phyloP scores from a whole-genome alignment of 73 alveolate species.

The Paraurostyla sp. region DNA sequence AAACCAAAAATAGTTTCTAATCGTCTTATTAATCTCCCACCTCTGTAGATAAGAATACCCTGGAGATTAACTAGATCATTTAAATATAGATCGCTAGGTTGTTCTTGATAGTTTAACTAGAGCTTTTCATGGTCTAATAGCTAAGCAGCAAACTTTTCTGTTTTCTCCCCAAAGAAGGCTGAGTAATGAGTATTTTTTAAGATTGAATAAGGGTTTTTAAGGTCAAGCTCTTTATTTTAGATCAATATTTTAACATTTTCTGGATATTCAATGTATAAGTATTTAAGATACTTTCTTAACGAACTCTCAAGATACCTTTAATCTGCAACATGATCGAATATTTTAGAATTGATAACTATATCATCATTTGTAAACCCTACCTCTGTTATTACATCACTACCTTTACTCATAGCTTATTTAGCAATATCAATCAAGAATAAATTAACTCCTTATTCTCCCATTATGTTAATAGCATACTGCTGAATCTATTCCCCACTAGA shows the following conservation, averaged over 20 bases:
- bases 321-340: background rate
- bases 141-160: constrained; percentile 40
- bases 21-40: constrained; percentile 47
- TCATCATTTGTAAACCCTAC: background rate
- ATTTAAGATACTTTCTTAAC: constrained; percentile 22
- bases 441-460: constrained; percentile 35
- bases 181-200: background rate
- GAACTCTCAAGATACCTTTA: background rate
- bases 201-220: constrained; percentile 28
- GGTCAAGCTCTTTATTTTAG: background rate
- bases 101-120: background rate
- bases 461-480: constrained; percentile 29
- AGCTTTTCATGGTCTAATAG: background rate
- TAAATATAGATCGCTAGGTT: background rate
- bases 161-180: constrained; percentile 9
- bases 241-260: constrained; percentile 11
- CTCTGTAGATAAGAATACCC: constrained; percentile 44
- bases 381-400: background rate
- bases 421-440: background rate
- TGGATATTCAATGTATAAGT: constrained; percentile 44
- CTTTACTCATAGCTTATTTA: background rate
- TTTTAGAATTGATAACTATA: background rate
- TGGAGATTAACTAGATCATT: background rate
- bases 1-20: background rate
- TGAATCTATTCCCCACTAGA: background rate